A percentile compares a stretch with the other conserved stretches of the same genome.
These are phyloP conservation scores for Uronychia setigera DNA, from an alignment of 73 alveolate species.

Conservation along the genomic window DNA sequence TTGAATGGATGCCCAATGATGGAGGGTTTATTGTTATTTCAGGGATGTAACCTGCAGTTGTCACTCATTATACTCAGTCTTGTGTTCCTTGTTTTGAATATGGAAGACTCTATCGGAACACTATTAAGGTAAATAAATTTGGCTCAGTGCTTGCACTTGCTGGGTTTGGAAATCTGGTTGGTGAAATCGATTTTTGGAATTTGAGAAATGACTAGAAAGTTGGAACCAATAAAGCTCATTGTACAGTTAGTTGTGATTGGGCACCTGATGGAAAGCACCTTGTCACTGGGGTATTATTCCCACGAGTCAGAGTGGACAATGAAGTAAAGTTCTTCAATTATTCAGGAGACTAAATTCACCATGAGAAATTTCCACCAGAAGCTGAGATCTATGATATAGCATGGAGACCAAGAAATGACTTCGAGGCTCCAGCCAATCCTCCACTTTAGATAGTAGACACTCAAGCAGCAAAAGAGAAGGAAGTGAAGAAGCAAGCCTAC, in stretches of 20 bases:
- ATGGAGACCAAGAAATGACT: conserved; percentile 23
- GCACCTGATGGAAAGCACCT: conserved; percentile 74
- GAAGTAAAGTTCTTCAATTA: conserved; percentile 51
- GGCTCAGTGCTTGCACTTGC: conserved; percentile 56
- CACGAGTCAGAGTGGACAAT: conserved; percentile 82
- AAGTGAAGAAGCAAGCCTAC: conserved; percentile 16
- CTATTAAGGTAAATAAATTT: conserved; percentile 69
- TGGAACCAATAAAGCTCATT: conserved; percentile 66
- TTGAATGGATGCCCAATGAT: conserved; percentile 66
- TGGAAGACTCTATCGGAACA: conserved; percentile 65
- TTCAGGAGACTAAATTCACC: conserved; percentile 14
- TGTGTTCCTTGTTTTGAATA: conserved; percentile 56
- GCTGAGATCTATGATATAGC: not conserved
- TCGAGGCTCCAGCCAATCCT: not conserved
- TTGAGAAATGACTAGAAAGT: conserved; percentile 28
- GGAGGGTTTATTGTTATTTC: conserved; percentile 72
- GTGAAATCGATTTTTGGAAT: conserved; percentile 65
- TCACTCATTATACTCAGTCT: conserved; percentile 42
- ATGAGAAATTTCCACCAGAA: conserved; percentile 1
- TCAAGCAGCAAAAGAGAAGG: conserved; percentile 1
- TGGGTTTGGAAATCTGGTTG: conserved; percentile 81
- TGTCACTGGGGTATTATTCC: conserved; percentile 72
- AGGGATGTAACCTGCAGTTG: conserved; percentile 60
- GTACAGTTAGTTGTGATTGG: conserved; percentile 72
- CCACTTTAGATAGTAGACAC: too few relatives aligned